Evolutionary conservation across 352 stramenopile species (phyloP).

Genomic region (Phytophthora pini): DNA sequence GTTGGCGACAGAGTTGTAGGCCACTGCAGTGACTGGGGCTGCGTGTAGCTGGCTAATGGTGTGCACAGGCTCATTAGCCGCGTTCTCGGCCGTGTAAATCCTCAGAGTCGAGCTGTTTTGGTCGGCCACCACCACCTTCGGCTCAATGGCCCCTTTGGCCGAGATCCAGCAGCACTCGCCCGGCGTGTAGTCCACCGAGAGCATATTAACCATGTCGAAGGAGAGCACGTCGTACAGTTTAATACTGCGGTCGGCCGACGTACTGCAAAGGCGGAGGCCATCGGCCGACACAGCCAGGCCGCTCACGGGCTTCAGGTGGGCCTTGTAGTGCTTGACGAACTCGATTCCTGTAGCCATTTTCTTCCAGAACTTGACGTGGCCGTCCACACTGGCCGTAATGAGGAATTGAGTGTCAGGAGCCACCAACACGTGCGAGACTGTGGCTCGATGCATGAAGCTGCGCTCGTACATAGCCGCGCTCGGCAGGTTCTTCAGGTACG

Average conservation of each 20-base stretch:
- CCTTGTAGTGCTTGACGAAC: conserved; percentile 99
- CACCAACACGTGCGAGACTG: conserved; percentile 93
- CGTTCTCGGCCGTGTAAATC: conserved; percentile 88
- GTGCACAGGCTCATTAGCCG: conserved; percentile 54
- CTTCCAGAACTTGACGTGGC: conserved; percentile 99
- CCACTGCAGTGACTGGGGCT: conserved; percentile 89
- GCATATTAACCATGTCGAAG: conserved; percentile 99
- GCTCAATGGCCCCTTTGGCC: conserved; percentile 54
- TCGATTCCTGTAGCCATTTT: conserved; percentile 96
- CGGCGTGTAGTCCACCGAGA: conserved; percentile 81
- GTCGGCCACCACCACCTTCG: conserved; percentile 84
- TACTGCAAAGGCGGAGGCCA: conserved; percentile 86
- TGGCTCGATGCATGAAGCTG: conserved; percentile 98
- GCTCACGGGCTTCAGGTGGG: conserved; percentile 92
- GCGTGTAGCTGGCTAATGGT: conserved; percentile 90
- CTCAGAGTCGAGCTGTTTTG: conserved; percentile 68
- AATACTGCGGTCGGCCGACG: conserved; percentile 91
- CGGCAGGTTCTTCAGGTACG: conserved; percentile 87
- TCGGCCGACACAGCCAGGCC: conserved; percentile 88
- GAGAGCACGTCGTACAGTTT: conserved; percentile 99
- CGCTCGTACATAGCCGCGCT: conserved; percentile 94
- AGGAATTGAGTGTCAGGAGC: conserved; percentile 96
- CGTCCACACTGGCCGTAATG: conserved; percentile 95
- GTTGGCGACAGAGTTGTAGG: conserved; percentile 86
- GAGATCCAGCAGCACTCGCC: conserved; percentile 82